Evolutionary conservation across 257 asterid genomes (phyloP), one percentile per base, ranked within the genome.

Genomic region (Solanum neorickii): DNA sequence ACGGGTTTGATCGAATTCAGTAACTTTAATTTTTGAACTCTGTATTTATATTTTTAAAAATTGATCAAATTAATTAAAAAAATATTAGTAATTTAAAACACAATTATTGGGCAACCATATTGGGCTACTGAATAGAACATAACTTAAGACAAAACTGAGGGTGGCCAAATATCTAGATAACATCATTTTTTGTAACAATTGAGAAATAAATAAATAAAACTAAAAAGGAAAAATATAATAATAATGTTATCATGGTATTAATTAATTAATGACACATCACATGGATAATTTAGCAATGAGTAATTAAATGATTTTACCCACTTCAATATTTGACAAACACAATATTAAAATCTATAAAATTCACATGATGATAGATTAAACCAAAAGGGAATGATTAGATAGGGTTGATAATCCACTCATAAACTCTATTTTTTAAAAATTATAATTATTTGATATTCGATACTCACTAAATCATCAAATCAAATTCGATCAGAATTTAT

Each of bases 251-350:
- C 60, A 15, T 49, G 60, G 9, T 15, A 49, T 49, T 49, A 62
- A 62, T 9, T 21, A 78, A 23, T 7, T 12, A 41, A 47, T 80
- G 68, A 47, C 85, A 29, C 44, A 65, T 60, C 87, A 84, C 66
- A 66, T 84, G 80, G 47, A 84, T 66, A 5, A 66, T 66, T 29
- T 62, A 62, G 33, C 49, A 59, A 42, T 84, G 56, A 37, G 75
- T 65, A 37, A 29, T 27, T 68, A 68, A 84, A 84, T 84, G 87
- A 84, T 15, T 39, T 60, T 83, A 62, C 49, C 60, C 27, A 83
- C 60, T 83, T 65, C 29, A 33, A 33, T 33, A 84, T 84, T 65
- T 84, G 62, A 84, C n/a, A 84, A 65, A 65, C 18, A 60, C 25
- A 84, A 60, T 39, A 78, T 78, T 27, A 78, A 42, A 42, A n/a